Conservation (phyloP, 2,329 filamentous ascomycete species). For the Calonectria pteridis region DNA sequence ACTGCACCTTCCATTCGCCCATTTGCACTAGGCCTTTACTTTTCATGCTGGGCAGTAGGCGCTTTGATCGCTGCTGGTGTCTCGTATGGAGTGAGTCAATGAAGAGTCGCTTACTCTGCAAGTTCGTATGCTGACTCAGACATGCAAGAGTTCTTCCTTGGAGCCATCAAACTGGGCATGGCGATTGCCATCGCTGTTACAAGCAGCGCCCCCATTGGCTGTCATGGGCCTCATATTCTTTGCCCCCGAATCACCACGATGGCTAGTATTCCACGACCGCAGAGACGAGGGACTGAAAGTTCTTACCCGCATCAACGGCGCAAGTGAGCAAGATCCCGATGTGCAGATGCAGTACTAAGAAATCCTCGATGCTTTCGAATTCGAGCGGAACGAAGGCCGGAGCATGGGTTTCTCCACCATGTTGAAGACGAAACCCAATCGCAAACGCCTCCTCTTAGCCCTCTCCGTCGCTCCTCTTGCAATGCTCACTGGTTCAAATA, state of each 20-base stretch:
- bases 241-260: conserved; percentile 25
- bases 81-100: neutral
- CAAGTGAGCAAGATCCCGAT: neutral
- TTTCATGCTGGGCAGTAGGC: conserved; percentile 6
- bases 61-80: neutral
- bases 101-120: neutral
- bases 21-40: conserved; percentile 6
- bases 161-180: conserved; percentile 16
- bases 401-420: neutral
- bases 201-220: conserved; percentile 7
- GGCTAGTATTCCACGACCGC: conserved; percentile 18
- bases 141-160: neutral
- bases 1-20: neutral
- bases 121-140: neutral
- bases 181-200: conserved; percentile 17
- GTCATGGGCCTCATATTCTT: conserved; percentile 13
- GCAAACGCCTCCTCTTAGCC: conserved; percentile 13
- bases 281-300: conserved; percentile 26
- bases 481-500: conserved; percentile 29
- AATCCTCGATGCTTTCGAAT: conserved; percentile 28
- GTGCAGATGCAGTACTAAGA: conserved; percentile 28
- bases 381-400: conserved; percentile 21
- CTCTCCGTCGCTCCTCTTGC: conserved; percentile 22
- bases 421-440: conserved; percentile 6
- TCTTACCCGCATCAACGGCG: conserved; percentile 10